These are phyloP conservation scores for Diaporthe helianthi DNA, from an alignment of 2,329 filamentous ascomycete genomes.

Conservation along the genomic window DNA sequence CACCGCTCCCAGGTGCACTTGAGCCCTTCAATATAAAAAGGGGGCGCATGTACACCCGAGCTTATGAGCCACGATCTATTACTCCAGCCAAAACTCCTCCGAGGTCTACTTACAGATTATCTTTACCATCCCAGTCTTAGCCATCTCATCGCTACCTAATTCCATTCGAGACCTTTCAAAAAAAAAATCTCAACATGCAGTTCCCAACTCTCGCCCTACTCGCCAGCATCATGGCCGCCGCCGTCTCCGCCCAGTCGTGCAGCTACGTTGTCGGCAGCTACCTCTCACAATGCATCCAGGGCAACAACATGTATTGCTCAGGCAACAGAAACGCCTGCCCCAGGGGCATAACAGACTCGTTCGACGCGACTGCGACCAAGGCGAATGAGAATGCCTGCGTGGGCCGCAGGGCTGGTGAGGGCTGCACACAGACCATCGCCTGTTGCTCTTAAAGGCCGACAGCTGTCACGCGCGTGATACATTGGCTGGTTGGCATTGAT, in stretches of 20 bases:
- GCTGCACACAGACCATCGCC: slow-evolving; percentile 2
- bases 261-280: slow-evolving; percentile 4
- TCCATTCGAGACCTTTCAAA: background rate
- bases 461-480: background rate
- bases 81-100: background rate
- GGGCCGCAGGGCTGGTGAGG: background rate
- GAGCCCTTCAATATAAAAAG: background rate
- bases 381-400: slow-evolving; percentile 3
- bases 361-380: slow-evolving; percentile 4
- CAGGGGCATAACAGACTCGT: background rate
- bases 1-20: background rate
- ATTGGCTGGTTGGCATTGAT: fast-evolving
- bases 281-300: background rate
- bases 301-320: slow-evolving; percentile 9
- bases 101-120: background rate
- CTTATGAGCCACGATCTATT: background rate
- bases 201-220: background rate
- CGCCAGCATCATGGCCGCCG: background rate
- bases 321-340: slow-evolving; percentile 6
- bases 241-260: slow-evolving; percentile 5
- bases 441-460: slow-evolving; percentile 7
- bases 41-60: background rate
- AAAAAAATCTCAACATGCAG: background rate
- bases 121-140: background rate
- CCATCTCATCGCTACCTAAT: background rate